Evolutionary conservation across 306 rosid genomes (phyloP).

Genomic region (Astragalus membranaceus): DNA sequence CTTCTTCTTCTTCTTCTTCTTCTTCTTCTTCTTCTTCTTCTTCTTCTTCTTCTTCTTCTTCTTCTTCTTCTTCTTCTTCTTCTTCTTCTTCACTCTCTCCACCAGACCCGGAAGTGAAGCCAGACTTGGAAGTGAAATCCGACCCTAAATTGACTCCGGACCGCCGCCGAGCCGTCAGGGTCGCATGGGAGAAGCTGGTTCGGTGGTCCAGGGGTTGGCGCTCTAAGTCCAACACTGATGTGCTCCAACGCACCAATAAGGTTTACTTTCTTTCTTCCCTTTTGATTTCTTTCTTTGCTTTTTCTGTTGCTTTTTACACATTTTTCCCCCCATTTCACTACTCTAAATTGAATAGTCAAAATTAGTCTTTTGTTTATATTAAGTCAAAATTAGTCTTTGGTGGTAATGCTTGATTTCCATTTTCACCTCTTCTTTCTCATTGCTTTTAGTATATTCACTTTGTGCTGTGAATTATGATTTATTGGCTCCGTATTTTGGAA

Average conservation of each 20-base stretch:
- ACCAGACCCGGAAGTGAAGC: background rate
- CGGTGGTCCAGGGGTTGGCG: constrained; percentile 92
- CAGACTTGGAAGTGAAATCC: constrained; percentile 10
- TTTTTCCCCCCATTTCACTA: background rate
- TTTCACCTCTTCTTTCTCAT: too few relatives aligned
- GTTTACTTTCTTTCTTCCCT: constrained; percentile 19
- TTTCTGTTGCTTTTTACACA: background rate
- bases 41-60: too few relatives aligned
- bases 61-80: too few relatives aligned
- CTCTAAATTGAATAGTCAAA: background rate
- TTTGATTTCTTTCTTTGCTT: background rate
- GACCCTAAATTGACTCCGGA: constrained; percentile 39
- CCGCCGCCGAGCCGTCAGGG: constrained; percentile 60
- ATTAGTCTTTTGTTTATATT: background rate
- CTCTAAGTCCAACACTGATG: constrained; percentile 66
- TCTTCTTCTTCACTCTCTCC: background rate
- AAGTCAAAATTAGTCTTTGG: background rate
- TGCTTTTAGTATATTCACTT: too few relatives aligned
- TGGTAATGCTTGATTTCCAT: too few relatives aligned
- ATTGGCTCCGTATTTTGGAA: too few relatives aligned
- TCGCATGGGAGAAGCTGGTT: constrained; percentile 92
- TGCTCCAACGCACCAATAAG: constrained; percentile 83
- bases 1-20: too few relatives aligned
- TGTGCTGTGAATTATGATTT: too few relatives aligned
- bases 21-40: too few relatives aligned